Base-by-base conservation (phyloP, 129 eudicot genomes). In the Tagetes erecta region DNA sequence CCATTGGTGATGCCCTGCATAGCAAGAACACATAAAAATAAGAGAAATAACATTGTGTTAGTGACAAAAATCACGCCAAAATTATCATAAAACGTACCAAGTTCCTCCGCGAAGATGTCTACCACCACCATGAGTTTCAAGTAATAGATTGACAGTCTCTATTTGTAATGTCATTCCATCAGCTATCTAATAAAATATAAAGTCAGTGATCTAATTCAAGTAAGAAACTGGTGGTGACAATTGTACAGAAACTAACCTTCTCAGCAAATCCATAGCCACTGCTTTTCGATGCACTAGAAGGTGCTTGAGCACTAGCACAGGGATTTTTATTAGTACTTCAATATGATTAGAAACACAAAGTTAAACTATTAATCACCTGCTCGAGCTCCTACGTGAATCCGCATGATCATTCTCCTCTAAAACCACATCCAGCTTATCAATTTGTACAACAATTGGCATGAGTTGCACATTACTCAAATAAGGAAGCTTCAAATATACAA, bases 161-260 rank as follows among this genome's bases (percentile, higher is more conserved):
- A 92, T 91, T 86, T 92, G 77, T 66, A 92, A 44, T 34, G 96
- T 92, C 98, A 92, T 92, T 76, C 98, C 98, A 81, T 92, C 98
- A 68, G 98, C 98, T 70, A 92, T 89, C 98, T 92, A 81, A 78
- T 14, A 55, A 83, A 51, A 49, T 50, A 51, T 1, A 63, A 12
- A 67, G 45, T 60, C 66, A 74, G 59, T 5, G 27, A 6, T 40
- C 50, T 12, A 63, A 36, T 60, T 71, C 12, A 35, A 77, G 38
- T 13, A 60, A 74, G 39, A 20, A 72, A 38, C 44, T 31, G 39
- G 33, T 58, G 65, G 20, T 13, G 33, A 59, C 46, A 68, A 68
- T 1, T 14, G 33, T 64, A 33, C 56, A 36, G 30, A 39, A 78
- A 42, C 77, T 79, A 70, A 92, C 96, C 98, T 92, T 92, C 59